A percentile compares a stretch with the other conserved stretches of the same genome.
These are phyloP conservation scores for Penicillium sp. DNA, from an alignment of 2,329 filamentous ascomycete species.

Conservation along the genomic window DNA sequence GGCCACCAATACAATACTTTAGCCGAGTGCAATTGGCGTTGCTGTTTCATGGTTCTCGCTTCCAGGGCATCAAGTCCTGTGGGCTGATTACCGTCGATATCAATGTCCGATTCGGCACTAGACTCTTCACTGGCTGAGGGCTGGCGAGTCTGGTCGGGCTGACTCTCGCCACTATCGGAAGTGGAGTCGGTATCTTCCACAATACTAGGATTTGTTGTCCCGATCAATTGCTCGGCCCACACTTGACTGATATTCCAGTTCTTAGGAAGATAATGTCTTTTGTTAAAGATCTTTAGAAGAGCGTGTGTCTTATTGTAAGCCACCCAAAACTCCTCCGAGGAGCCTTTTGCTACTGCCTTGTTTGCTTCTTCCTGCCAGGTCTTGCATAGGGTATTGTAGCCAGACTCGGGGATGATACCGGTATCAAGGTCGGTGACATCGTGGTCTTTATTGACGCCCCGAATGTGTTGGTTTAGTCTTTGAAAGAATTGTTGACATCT, in stretches of 20 bases:
- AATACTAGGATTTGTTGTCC: neutral
- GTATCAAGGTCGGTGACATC: accelerated
- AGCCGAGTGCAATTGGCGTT: conserved; percentile 1
- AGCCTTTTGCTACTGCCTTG: neutral
- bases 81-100: accelerated
- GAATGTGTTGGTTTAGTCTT: neutral
- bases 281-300: neutral
- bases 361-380: accelerated
- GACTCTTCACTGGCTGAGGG: no score
- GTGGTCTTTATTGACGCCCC: accelerated
- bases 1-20: conserved; percentile 18
- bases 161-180: neutral
- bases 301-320: neutral
- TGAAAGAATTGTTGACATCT: accelerated
- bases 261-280: neutral
- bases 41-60: conserved; percentile 2
- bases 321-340: accelerated
- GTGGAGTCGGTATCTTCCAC: accelerated
- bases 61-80: conserved; percentile 1
- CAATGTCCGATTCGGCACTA: neutral
- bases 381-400: neutral
- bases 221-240: accelerated
- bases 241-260: neutral
- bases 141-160: no score
- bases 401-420: accelerated